phyloP scores from a whole-genome alignment of 129 eudicot species.

The Artemisia annua region DNA sequence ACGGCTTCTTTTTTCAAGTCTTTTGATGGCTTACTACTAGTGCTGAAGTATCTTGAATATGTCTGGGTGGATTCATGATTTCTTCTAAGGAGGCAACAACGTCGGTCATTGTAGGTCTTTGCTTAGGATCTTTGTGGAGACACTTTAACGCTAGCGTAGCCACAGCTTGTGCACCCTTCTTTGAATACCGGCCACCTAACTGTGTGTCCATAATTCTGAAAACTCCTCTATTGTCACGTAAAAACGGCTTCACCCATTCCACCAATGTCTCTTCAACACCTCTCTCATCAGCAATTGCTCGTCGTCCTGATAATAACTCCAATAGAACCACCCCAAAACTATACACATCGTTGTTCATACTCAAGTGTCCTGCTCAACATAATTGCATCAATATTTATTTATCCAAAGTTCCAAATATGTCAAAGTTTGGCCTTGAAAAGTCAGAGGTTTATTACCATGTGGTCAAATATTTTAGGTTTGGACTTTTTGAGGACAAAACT shows the following conservation, averaged over 20 bases:
- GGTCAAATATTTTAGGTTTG: slow-evolving; percentile 2
- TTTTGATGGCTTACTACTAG: neutral
- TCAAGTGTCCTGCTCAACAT: slow-evolving; percentile 52
- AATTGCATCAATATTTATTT: neutral
- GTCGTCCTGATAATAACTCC: slow-evolving; percentile 68
- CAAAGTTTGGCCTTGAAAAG: no score
- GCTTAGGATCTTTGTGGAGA: slow-evolving; percentile 54
- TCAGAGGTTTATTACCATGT: neutral
- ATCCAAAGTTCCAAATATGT: neutral
- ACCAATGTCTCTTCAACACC: slow-evolving; percentile 67
- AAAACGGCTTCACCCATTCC: slow-evolving; percentile 75
- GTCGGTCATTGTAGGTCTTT: slow-evolving; percentile 63
- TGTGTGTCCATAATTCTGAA: slow-evolving; percentile 82
- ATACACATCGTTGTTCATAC: slow-evolving; percentile 66
- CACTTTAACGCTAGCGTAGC: slow-evolving; percentile 55
- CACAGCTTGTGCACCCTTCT: slow-evolving; percentile 62
- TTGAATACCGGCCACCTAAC: slow-evolving; percentile 68
- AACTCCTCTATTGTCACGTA: slow-evolving; percentile 54
- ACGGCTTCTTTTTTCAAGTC: neutral
- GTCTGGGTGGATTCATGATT: slow-evolving; percentile 32
- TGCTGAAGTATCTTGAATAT: slow-evolving; percentile 6
- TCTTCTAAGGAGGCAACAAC: slow-evolving; percentile 53
- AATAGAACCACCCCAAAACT: slow-evolving; percentile 75
- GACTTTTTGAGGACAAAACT: neutral
- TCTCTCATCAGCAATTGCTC: slow-evolving; percentile 62